Percentiles rank a stretch among this genome's conserved stretches.
Evolutionary conservation across 352 stramenopile species (phyloP).

Genomic region (Phytophthora capsici): DNA sequence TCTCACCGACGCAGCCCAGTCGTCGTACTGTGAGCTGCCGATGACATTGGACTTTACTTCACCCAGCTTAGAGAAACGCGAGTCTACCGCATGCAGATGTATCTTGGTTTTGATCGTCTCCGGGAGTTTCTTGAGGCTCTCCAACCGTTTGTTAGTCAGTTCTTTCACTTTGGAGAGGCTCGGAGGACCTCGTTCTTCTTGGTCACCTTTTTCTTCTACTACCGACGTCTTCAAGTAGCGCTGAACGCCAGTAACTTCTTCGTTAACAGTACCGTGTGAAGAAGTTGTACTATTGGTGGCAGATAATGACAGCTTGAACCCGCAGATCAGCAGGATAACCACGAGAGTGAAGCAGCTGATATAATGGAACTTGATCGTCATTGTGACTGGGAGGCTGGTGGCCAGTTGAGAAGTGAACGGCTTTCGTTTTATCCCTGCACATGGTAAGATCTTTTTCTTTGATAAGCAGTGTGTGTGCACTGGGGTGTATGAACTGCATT

Average conservation of each 20-base stretch:
- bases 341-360: no score
- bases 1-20: neutral
- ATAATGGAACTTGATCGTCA: no score
- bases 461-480: no score
- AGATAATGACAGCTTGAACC: neutral
- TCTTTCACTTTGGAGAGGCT: neutral
- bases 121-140: conserved; percentile 4
- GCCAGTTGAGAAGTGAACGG: no score
- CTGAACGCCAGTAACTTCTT: neutral
- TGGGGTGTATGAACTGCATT: no score
- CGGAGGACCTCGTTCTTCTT: neutral
- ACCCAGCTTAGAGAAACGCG: neutral
- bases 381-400: no score
- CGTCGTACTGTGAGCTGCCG: neutral
- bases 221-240: neutral
- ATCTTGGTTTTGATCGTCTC: neutral
- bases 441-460: no score
- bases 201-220: neutral
- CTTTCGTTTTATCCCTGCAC: no score
- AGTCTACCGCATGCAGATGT: neutral
- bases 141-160: neutral
- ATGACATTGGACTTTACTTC: neutral
- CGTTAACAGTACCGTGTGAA: neutral
- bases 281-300: neutral
- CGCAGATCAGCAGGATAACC: no score